These are phyloP conservation scores for Triangularia verruculosa DNA, from an alignment of 2,329 filamentous ascomycete species.

Conservation along the genomic window DNA sequence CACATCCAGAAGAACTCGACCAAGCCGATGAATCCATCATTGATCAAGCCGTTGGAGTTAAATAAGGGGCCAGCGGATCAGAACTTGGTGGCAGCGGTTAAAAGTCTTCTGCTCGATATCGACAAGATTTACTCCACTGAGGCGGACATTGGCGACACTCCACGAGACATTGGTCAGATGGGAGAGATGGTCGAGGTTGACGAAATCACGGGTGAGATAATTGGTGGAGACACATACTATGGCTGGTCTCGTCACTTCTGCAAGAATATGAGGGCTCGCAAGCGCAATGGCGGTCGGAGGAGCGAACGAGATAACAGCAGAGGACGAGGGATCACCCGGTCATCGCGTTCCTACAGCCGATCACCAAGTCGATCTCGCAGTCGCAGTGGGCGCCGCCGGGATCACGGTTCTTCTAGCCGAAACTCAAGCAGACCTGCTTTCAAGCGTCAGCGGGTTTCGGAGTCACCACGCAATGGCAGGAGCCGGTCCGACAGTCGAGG, in stretches of 20 bases:
- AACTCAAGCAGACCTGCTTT: constrained; percentile 37
- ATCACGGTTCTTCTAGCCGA: constrained; percentile 34
- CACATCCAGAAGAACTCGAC: constrained; percentile 74
- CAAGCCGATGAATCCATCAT: constrained; percentile 66
- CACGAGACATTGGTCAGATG: constrained; percentile 68
- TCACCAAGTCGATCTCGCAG: constrained; percentile 34
- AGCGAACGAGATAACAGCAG: constrained; percentile 22
- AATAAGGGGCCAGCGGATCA: constrained; percentile 65
- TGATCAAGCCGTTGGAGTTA: constrained; percentile 70
- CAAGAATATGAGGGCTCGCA: constrained; percentile 68
- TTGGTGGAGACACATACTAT: constrained; percentile 74
- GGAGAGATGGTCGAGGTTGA: constrained; percentile 67
- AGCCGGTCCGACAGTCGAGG: constrained; percentile 30
- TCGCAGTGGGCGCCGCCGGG: constrained; percentile 28
- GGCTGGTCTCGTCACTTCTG: constrained; percentile 83
- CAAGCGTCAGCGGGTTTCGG: constrained; percentile 41
- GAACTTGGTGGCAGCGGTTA: constrained; percentile 64
- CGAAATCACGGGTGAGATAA: constrained; percentile 61
- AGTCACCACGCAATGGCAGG: constrained; percentile 30
- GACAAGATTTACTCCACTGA: constrained; percentile 63
- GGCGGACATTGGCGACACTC: constrained; percentile 44
- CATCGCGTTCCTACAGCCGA: constrained; percentile 25
- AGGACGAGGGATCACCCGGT: constrained; percentile 16
- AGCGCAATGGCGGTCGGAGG: constrained; percentile 5
- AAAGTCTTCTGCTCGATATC: constrained; percentile 65